Evolutionary conservation across 2,329 filamentous ascomycete genomes (phyloP).

Genomic region (Colletotrichum tanaceti): DNA sequence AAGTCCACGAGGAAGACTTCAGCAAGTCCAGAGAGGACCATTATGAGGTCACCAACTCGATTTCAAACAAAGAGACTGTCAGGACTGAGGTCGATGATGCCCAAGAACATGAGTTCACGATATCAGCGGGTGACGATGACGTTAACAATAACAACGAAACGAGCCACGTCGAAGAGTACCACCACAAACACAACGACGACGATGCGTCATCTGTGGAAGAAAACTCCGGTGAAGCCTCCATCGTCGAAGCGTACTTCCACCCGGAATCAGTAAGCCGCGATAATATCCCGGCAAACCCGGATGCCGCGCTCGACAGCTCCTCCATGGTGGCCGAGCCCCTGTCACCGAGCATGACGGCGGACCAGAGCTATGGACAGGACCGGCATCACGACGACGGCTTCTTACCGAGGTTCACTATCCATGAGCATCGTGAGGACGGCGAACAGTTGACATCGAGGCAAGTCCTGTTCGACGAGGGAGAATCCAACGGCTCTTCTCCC

Average conservation of each 20-base stretch:
- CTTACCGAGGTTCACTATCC: background rate
- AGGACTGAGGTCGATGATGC: no score
- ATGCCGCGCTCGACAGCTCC: constrained; percentile 14
- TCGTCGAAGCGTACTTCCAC: background rate
- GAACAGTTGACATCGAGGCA: background rate
- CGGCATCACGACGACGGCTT: constrained; percentile 10
- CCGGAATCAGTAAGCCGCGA: constrained; percentile 11
- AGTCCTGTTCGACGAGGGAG: constrained; percentile 20
- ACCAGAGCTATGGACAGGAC: background rate
- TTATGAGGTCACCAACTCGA: background rate
- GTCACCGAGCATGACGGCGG: constrained; percentile 10
- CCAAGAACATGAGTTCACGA: background rate
- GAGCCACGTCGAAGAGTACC: background rate
- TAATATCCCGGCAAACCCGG: constrained; percentile 15
- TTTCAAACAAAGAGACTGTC: background rate
- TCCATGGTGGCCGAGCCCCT: constrained; percentile 23
- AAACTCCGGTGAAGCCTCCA: background rate
- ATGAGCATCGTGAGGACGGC: background rate
- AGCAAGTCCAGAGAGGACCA: background rate
- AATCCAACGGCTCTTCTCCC: constrained; percentile 10
- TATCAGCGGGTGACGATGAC: background rate
- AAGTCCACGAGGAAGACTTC: background rate
- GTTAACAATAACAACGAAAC: no score
- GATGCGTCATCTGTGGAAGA: constrained; percentile 5
- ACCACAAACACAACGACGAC: background rate